These are phyloP conservation scores for Sporothrix brunneoviolacea DNA, from an alignment of 2,329 filamentous ascomycete species.

Conservation along the genomic window DNA sequence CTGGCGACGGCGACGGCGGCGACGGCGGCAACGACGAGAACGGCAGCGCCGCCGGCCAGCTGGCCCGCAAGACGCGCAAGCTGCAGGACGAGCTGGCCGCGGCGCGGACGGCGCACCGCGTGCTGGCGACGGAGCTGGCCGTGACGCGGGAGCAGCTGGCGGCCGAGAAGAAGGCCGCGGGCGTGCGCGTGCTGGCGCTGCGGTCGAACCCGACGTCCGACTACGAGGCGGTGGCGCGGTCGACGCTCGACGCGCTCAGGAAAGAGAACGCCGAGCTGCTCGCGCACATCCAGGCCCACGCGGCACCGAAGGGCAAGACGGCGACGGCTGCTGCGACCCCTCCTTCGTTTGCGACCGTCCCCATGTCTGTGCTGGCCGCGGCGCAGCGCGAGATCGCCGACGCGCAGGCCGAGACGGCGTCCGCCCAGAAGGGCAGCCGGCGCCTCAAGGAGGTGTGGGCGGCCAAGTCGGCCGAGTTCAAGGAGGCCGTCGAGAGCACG, in stretches of 20 bases:
- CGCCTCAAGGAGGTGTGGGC: conserved; percentile 86
- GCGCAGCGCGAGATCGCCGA: conserved; percentile 69
- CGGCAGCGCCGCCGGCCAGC: conserved; percentile 72
- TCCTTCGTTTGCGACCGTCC: conserved; percentile 54
- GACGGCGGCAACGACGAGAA: conserved; percentile 48
- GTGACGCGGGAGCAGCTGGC: conserved; percentile 68
- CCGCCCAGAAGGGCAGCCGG: conserved; percentile 73
- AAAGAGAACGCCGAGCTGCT: conserved; percentile 81
- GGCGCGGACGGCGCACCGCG: conserved; percentile 60
- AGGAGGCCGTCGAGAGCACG: conserved; percentile 85
- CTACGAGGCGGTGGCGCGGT: conserved; percentile 74
- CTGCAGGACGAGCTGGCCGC: conserved; percentile 71
- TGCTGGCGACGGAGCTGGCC: conserved; percentile 69
- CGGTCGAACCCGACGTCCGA: conserved; percentile 89
- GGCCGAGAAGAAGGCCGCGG: conserved; percentile 56
- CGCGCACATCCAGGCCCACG: conserved; percentile 53
- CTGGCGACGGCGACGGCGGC: conserved; percentile 41
- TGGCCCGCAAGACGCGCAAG: conserved; percentile 81
- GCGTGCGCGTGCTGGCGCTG: conserved; percentile 77
- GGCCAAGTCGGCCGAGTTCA: conserved; percentile 87
- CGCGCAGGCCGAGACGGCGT: conserved; percentile 59
- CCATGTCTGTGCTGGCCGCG: conserved; percentile 67
- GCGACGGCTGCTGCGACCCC: conserved; percentile 22
- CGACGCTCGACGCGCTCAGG: conserved; percentile 69
- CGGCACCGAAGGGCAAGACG: neutral